Evolutionary conservation across 768 basidiomycete genomes (phyloP).

Genomic region (Agrocybe praecox): DNA sequence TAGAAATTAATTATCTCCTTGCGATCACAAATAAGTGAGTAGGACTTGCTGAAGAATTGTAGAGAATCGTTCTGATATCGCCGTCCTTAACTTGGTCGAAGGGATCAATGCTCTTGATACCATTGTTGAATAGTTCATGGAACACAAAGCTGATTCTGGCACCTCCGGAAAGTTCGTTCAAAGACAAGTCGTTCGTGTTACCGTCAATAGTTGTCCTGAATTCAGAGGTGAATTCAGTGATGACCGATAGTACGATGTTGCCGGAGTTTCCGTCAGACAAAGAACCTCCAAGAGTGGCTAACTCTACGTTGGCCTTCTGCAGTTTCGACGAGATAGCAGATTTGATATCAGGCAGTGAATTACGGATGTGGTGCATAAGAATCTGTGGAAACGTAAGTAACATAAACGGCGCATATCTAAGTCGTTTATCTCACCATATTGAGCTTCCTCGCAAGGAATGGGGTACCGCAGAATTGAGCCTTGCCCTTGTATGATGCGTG

Average conservation of each 20-base stretch:
- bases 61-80: conserved; percentile 93
- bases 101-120: conserved; percentile 94
- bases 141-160: conserved; percentile 99
- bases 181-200: conserved; percentile 90
- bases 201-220: conserved; percentile 98
- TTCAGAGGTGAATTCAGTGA: conserved; percentile 97
- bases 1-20: not conserved
- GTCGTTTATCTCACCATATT: conserved; percentile 69
- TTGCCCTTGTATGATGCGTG: conserved; percentile 94
- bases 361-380: conserved; percentile 98
- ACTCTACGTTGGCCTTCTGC: conserved; percentile 85
- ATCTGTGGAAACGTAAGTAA: conserved; percentile 53
- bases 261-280: conserved; percentile 84
- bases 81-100: conserved; percentile 99
- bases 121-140: conserved; percentile 97
- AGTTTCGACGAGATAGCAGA: conserved; percentile 89
- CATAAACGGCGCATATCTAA: not conserved
- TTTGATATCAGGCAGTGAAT: conserved; percentile 99
- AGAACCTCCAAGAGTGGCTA: conserved; percentile 83
- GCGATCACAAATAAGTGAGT: not conserved
- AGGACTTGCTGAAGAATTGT: conserved; percentile 92
- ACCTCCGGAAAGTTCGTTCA: conserved; percentile 98
- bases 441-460: conserved; percentile 92
- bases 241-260: conserved; percentile 93
- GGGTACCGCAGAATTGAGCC: conserved; percentile 95